phyloP scores from a whole-genome alignment of 108 stramenopile genomes.

The Cylindrotheca fusiformis region DNA sequence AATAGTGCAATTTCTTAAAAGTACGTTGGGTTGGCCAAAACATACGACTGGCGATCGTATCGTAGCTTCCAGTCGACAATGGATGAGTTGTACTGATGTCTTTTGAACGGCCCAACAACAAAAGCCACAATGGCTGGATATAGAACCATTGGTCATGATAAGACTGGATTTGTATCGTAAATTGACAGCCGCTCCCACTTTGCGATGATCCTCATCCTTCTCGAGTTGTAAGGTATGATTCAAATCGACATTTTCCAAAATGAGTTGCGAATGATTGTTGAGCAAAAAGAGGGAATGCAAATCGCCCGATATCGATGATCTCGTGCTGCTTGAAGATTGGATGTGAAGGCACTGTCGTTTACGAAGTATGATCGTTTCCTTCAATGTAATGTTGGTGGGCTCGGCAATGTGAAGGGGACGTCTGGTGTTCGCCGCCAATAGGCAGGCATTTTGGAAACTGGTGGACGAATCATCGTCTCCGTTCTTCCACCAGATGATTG shows the following conservation, averaged over 20 bases:
- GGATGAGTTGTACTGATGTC: not conserved
- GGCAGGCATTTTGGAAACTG: not conserved
- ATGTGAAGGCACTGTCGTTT: not conserved
- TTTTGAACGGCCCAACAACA: conserved; percentile 39
- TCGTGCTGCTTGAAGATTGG: not conserved
- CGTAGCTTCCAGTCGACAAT: conserved; percentile 10
- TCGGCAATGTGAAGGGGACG: not conserved
- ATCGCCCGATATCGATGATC: conserved; percentile 2
- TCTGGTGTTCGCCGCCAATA: not conserved
- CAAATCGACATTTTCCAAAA: conserved; percentile 22
- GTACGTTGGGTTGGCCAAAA: conserved; percentile 20
- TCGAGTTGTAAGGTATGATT: conserved; percentile 14
- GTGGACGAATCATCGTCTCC: not conserved
- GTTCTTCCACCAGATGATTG: too few relatives aligned
- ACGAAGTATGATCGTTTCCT: not conserved
- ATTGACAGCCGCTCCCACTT: conserved; percentile 37
- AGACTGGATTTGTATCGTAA: conserved; percentile 21
- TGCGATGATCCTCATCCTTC: conserved; percentile 8
- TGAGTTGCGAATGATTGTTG: conserved; percentile 25
- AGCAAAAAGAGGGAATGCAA: conserved; percentile 27
- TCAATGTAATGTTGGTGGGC: not conserved
- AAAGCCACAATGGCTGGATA: conserved; percentile 22
- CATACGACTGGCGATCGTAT: conserved; percentile 33
- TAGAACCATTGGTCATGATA: not conserved
- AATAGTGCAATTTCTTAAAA: conserved; percentile 2